Evolutionary conservation across 2,329 filamentous ascomycete genomes (phyloP), one percentile per base, ranked within the genome.

Genomic region (Ceratocystis diversiconidia): DNA sequence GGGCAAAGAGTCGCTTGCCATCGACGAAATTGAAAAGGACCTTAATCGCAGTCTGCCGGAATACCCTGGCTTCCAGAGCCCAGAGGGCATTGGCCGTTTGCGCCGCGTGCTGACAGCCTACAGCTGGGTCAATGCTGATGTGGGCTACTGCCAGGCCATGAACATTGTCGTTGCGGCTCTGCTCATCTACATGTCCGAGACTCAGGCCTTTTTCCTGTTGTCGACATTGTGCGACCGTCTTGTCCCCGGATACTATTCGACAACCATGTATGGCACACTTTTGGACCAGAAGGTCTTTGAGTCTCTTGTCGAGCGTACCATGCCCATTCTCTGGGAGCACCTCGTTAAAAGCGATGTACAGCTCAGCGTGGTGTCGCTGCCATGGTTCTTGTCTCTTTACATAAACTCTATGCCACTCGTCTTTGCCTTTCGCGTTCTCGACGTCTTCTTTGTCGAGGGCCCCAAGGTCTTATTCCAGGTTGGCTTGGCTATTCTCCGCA

Each of bases 321-420:
- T 99, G 92, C 94, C 94, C 1, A 88, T 99, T 67, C 82, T 99
- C 17, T 99, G 94, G 92, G 92, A 97, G 25, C 94, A 99, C 72
- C 84, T 99, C n/a, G 88, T 92, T 69, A 95, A 94, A 76, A 94
- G 89, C 67, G 94, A 99, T 72, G 91, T 99, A 25, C 95, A 99
- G 75, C 83, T 99, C 22, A 97, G 94, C 0, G 94, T 99, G 43
- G 94, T 97, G 17, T 97, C 92, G 8, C 80, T 99, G 55, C 94
- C 94, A 2, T 99, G 94, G 94, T 99, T 99, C 74, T 80, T 99
- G 65, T 97, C 92, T 4, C 81, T 99, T 19, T 99, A 97, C 76
- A 95, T 99, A 79, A 99, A 99, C 80, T 97, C 92, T 1, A 99
- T 99, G 94, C 94, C 94, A 3, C 80, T 99, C 17, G 91, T 97